These are phyloP conservation scores for Saccharomyces pastorianus DNA, from an alignment of 1,139 yeast genomes.

Conservation along the genomic window DNA sequence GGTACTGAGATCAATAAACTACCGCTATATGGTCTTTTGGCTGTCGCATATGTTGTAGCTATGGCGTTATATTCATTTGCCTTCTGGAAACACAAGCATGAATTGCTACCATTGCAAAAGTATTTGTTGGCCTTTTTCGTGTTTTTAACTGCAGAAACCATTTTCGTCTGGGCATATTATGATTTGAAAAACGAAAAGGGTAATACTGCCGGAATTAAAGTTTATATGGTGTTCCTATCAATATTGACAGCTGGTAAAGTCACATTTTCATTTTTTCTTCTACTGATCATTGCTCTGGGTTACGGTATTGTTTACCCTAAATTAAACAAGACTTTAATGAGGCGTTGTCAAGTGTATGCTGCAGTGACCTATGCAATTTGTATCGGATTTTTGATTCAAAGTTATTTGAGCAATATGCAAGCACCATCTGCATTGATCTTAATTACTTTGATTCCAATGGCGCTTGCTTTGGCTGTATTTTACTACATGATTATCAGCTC, in stretches of 20 bases:
- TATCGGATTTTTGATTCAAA: conserved; percentile 57
- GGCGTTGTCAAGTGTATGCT: conserved; percentile 71
- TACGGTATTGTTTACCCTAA: conserved; percentile 90
- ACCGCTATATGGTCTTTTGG: conserved; percentile 79
- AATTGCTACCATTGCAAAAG: conserved; percentile 82
- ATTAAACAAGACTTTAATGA: conserved; percentile 68
- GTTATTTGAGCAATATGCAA: conserved; percentile 50
- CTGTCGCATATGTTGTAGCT: conserved; percentile 75
- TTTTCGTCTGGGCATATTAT: conserved; percentile 86
- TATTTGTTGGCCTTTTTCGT: conserved; percentile 80
- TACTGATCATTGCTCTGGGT: conserved; percentile 80
- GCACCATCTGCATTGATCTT: conserved; percentile 33
- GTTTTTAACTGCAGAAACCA: conserved; percentile 75
- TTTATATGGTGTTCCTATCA: conserved; percentile 71
- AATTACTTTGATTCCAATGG: conserved; percentile 56
- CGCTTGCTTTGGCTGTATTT: conserved; percentile 61
- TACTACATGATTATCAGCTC: conserved; percentile 70
- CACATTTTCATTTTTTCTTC: conserved; percentile 79
- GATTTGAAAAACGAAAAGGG: conserved; percentile 68
- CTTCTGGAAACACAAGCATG: conserved; percentile 78
- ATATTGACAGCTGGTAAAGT: conserved; percentile 72
- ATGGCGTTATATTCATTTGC: conserved; percentile 78
- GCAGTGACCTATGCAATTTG: conserved; percentile 63
- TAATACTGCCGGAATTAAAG: conserved; percentile 53
- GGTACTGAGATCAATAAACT: conserved; percentile 89